A percentile compares a stretch with the other conserved stretches of the same genome.
phyloP scores from a whole-genome alignment of 2,329 filamentous ascomycete species.

The Talaromyces sp. region DNA sequence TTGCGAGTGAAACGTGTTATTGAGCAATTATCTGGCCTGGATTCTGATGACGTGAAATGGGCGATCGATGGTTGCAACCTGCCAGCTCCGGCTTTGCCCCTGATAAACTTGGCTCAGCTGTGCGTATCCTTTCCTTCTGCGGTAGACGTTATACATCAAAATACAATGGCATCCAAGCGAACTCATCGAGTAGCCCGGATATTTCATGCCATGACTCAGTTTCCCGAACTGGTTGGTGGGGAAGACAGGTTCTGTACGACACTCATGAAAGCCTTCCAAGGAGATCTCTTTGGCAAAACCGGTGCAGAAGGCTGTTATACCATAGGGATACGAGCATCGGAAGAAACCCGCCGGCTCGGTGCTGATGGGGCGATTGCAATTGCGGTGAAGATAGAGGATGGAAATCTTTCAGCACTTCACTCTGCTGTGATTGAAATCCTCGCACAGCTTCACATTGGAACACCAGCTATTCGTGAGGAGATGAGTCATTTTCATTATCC shows the following conservation, averaged over 20 bases:
- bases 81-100: constrained; percentile 41
- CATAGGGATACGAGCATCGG: constrained; percentile 37
- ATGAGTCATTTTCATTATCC: constrained; percentile 32
- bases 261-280: constrained; percentile 39
- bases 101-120: constrained; percentile 31
- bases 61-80: constrained; percentile 47
- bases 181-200: constrained; percentile 28
- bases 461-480: constrained; percentile 21
- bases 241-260: constrained; percentile 45
- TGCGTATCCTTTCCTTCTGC: constrained; percentile 38
- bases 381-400: constrained; percentile 48
- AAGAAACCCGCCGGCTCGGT: constrained; percentile 33
- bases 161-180: constrained; percentile 13
- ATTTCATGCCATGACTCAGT: constrained; percentile 39
- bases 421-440: constrained; percentile 43
- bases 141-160: constrained; percentile 5
- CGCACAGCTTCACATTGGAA: constrained; percentile 39
- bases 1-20: constrained; percentile 32
- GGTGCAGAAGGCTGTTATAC: constrained; percentile 49
- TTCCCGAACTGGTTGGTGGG: constrained; percentile 45
- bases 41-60: constrained; percentile 32
- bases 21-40: constrained; percentile 30
- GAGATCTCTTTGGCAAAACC: constrained; percentile 43
- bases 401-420: constrained; percentile 42
- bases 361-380: constrained; percentile 39